Evolutionary conservation across 805 yeast genomes (phyloP).

Genomic region (Candida pseudofarinosa): DNA sequence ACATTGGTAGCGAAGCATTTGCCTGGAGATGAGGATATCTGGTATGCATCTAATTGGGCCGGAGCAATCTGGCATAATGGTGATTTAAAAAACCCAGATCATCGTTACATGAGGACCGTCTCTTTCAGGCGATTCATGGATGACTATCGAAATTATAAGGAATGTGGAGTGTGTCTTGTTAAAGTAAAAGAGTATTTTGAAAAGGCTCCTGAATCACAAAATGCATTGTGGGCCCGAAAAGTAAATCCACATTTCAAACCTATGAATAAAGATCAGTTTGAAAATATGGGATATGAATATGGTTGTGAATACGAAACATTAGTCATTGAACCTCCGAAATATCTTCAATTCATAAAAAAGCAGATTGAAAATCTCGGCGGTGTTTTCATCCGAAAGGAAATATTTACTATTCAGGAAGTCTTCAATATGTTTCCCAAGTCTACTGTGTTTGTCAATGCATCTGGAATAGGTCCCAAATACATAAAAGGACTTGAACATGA

Average conservation of each 20-base stretch:
- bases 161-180: constrained; percentile 8
- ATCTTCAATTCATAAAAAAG: constrained; percentile 11
- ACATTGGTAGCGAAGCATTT: constrained; percentile 12
- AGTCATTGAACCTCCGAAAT: constrained; percentile 11
- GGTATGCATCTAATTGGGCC: constrained; percentile 19
- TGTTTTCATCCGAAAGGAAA: constrained; percentile 7
- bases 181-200: constrained; percentile 6
- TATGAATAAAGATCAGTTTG: constrained; percentile 7
- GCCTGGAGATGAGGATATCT: constrained; percentile 12
- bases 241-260: constrained; percentile 9
- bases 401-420: constrained; percentile 3
- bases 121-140: constrained; percentile 10
- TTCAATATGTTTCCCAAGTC: constrained; percentile 3
- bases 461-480: constrained; percentile 11
- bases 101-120: constrained; percentile 8
- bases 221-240: constrained; percentile 5
- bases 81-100: constrained; percentile 3
- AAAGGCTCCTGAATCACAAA: constrained; percentile 6
- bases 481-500: constrained; percentile 8
- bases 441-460: constrained; percentile 10
- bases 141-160: constrained; percentile 9
- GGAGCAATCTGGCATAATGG: constrained; percentile 12
- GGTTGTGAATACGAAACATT: constrained; percentile 12
- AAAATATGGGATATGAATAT: constrained; percentile 10
- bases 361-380: constrained; percentile 10